Base-by-base conservation (phyloP, 306 rosid species). In the Cucurbita argyrosperma region DNA sequence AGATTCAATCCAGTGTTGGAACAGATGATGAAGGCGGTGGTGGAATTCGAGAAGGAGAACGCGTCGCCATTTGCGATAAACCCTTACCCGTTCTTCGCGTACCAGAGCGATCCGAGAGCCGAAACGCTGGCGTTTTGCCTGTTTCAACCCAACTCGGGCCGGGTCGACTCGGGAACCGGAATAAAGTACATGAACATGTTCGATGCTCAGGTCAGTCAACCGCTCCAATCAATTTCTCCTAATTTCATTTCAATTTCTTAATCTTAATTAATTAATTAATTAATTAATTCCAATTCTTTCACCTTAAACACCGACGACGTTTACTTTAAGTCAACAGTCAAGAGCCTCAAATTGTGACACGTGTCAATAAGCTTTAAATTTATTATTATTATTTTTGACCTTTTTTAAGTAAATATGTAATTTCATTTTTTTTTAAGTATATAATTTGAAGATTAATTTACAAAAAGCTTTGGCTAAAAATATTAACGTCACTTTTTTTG, bases 121-220 rank as follows among this genome's bases (percentile, higher is more conserved):
- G 97, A 94, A 81, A 91, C 96, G 71, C 85, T 94, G 0, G 88
- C 92, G 23, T 94, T 88, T 53, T 94, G 99, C 45, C 39, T 94
- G 68, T 94, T 94, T 77, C 88, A 89, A 37, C 92, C 92, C 0
- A 94, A 91, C 75, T 83, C 96, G 76, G 96, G 99, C 4, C 96
- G 97, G 38, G 85, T 85, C 52, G 96, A 94, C 77, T 81, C 95
- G 35, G 91, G 88, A 18, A 86, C 78, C 9, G 95, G 96, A 1
- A 82, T 88, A 46, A 90, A 88, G 49, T 94, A 94, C 83, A 83
- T 84, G 76, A 94, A 94, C 78, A 91, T 94, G 99, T 94, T 94
- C 76, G 96, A 94, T 50, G 96, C 99, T 53, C 97, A 91, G 95
- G 99, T 94, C 14, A 46, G 56, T 68, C 19, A 26, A 6, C n/a